Conservation (phyloP, 192 early-diverging fungal genomes). For the Obelidium mucronatum region DNA sequence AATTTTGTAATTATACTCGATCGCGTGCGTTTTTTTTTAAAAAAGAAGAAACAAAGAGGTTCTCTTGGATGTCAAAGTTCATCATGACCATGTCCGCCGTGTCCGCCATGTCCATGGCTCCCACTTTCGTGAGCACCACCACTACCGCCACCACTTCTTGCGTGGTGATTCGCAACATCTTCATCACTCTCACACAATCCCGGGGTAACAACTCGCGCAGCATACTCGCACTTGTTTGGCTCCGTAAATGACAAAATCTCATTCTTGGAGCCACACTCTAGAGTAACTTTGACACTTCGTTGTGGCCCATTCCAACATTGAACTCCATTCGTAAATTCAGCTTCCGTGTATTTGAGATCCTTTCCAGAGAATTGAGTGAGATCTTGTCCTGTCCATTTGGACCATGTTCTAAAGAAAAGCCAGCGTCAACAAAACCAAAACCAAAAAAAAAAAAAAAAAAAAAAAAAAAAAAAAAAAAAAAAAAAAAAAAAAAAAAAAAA, state of each 20-base stretch:
- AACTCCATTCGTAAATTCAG: constrained; percentile 73
- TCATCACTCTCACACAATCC: constrained; percentile 71
- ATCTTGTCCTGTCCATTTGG: constrained; percentile 28
- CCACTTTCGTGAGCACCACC: too few relatives aligned
- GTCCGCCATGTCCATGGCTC: too few relatives aligned
- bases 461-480: too few relatives aligned
- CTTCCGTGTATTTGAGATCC: constrained; percentile 55
- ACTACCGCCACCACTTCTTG: neutral
- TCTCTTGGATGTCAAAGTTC: too few relatives aligned
- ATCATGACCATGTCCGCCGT: too few relatives aligned
- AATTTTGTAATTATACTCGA: too few relatives aligned
- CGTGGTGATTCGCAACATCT: constrained; percentile 2
- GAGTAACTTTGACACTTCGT: constrained; percentile 68
- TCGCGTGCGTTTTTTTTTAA: too few relatives aligned
- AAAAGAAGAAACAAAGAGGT: too few relatives aligned
- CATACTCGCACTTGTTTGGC: constrained; percentile 95
- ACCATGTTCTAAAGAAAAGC: constrained; percentile 33
- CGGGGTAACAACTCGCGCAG: constrained; percentile 74
- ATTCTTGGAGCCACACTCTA: constrained; percentile 80
- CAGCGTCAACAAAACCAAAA: too few relatives aligned
- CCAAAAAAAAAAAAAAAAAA: too few relatives aligned
- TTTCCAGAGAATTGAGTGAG: constrained; percentile 28
- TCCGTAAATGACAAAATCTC: constrained; percentile 76
- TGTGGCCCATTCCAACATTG: constrained; percentile 96
- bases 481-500: too few relatives aligned